phyloP scores from a whole-genome alignment of 2,329 filamentous ascomycete species.

The Nemania bipapillata region DNA sequence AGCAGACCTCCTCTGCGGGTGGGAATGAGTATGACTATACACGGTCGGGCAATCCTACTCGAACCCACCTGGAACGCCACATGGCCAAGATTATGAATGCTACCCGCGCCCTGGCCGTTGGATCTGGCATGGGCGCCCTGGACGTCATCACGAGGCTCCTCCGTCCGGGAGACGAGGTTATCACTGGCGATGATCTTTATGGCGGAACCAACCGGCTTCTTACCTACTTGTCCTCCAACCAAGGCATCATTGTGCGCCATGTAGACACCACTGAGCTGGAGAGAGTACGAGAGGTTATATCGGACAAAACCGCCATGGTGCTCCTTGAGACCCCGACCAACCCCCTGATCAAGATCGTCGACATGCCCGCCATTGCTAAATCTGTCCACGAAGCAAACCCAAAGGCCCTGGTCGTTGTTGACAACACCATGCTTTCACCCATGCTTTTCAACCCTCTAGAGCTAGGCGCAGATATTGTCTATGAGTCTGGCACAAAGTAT shows the following conservation, averaged over 20 bases:
- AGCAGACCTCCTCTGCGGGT: constrained; percentile 82
- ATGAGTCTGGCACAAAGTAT: constrained; percentile 98
- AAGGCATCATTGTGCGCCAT: constrained; percentile 93
- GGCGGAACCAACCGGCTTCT: constrained; percentile 93
- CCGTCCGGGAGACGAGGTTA: constrained; percentile 92
- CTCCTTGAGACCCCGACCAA: constrained; percentile 97
- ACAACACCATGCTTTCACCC: constrained; percentile 99
- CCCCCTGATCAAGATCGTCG: constrained; percentile 96
- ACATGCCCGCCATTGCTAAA: constrained; percentile 82
- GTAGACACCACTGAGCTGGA: constrained; percentile 89
- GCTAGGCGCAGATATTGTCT: constrained; percentile 92
- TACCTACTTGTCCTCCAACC: constrained; percentile 88
- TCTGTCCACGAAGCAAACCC: constrained; percentile 81
- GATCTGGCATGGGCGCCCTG: constrained; percentile 95
- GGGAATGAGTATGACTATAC: constrained; percentile 98
- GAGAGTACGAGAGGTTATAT: constrained; percentile 74
- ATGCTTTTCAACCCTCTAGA: constrained; percentile 94
- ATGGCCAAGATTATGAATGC: constrained; percentile 99
- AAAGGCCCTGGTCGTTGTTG: constrained; percentile 85
- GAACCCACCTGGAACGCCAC: constrained; percentile 94
- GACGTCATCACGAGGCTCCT: constrained; percentile 95
- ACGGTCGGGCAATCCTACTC: constrained; percentile 94
- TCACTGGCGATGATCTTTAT: constrained; percentile 96
- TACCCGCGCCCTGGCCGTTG: constrained; percentile 87
- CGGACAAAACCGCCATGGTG: constrained; percentile 89